Evolutionary conservation across 768 basidiomycete species (phyloP).

Genomic region (Leccinum pellstonianum): DNA sequence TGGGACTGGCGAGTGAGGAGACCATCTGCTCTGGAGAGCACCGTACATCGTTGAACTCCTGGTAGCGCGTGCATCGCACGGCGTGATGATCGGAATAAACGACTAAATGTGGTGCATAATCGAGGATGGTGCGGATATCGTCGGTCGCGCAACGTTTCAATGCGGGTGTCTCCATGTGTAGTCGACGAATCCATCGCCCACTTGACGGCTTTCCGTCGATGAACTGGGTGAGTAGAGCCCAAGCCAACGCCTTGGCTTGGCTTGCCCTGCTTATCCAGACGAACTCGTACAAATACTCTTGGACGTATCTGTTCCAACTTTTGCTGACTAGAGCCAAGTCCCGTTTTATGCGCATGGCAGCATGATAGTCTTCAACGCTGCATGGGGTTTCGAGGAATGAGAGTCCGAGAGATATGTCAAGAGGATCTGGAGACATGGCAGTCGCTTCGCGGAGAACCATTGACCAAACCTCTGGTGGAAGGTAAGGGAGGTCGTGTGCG

Average conservation of each 20-base stretch:
- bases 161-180: constrained; percentile 68
- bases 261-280: constrained; percentile 63
- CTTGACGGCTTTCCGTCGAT: constrained; percentile 36
- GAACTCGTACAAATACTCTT: constrained; percentile 62
- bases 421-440: constrained; percentile 41
- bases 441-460: constrained; percentile 61
- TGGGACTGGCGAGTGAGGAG: constrained; percentile 53
- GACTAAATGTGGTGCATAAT: constrained; percentile 57
- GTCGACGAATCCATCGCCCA: constrained; percentile 55
- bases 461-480: constrained; percentile 69
- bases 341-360: constrained; percentile 48
- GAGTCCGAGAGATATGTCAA: constrained; percentile 48
- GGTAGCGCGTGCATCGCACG: constrained; percentile 53
- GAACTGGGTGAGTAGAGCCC: constrained; percentile 43
- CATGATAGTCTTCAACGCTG: constrained; percentile 45
- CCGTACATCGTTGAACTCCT: constrained; percentile 42
- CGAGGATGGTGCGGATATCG: constrained; percentile 67
- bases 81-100: constrained; percentile 65
- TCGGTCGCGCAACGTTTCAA: constrained; percentile 64
- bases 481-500: constrained; percentile 38
- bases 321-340: constrained; percentile 53
- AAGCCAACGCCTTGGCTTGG: constrained; percentile 48
- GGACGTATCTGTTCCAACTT: constrained; percentile 52
- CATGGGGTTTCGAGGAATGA: constrained; percentile 56
- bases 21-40: constrained; percentile 59